Evolutionary conservation across 2,329 filamentous ascomycete species (phyloP).

Genomic region (Xylariaceae sp.): DNA sequence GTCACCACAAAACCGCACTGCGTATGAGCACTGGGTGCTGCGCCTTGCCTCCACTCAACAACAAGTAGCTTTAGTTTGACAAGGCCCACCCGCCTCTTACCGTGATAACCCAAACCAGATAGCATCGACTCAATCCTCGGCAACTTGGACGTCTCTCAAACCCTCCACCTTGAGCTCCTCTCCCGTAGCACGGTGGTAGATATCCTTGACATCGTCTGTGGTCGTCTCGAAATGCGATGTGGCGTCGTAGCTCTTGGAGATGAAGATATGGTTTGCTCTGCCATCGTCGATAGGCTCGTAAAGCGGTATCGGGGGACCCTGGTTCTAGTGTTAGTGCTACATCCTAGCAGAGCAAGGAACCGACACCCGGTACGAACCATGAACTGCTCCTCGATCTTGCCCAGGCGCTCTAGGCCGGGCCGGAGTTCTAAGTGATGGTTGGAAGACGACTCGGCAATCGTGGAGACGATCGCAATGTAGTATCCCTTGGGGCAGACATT

Average conservation of each 20-base stretch:
- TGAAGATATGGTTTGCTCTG: constrained; percentile 83
- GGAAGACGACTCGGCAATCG: constrained; percentile 82
- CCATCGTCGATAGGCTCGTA: constrained; percentile 87
- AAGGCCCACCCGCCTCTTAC: background rate
- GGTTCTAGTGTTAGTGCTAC: constrained; percentile 6
- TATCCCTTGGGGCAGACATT: constrained; percentile 99
- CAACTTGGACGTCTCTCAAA: constrained; percentile 70
- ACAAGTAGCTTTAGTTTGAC: constrained; percentile 8
- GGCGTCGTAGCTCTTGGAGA: constrained; percentile 98
- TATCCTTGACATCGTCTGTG: constrained; percentile 87
- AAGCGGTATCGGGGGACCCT: constrained; percentile 80
- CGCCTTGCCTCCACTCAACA: too few relatives aligned
- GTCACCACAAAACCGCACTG: too few relatives aligned
- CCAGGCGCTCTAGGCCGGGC: constrained; percentile 85
- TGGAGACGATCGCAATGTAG: constrained; percentile 97
- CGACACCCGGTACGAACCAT: constrained; percentile 52
- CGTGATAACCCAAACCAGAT: background rate
- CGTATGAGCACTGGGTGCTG: too few relatives aligned
- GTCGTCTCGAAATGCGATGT: constrained; percentile 95
- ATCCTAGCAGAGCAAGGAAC: background rate
- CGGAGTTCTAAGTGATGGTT: constrained; percentile 97
- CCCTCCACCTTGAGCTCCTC: constrained; percentile 86
- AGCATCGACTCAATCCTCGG: constrained; percentile 52
- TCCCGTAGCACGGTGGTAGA: constrained; percentile 78
- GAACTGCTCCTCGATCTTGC: constrained; percentile 94